A percentile compares a stretch with the other conserved stretches of the same genome.
phyloP scores from a whole-genome alignment of 345 rosid genomes.

The Geranium brycei region DNA sequence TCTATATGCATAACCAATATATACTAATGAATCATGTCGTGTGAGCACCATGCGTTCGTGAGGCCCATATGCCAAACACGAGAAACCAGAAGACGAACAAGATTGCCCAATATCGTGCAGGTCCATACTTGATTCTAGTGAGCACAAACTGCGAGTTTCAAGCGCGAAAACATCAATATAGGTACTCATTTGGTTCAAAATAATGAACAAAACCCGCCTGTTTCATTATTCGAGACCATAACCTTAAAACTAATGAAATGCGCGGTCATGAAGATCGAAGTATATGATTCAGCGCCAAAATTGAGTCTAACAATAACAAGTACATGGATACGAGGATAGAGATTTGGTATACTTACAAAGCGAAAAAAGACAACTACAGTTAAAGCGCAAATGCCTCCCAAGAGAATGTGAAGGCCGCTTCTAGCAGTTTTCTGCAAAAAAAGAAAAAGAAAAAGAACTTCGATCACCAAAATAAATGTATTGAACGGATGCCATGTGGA shows the following conservation, averaged over 20 bases:
- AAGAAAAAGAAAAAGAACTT: constrained; percentile 11
- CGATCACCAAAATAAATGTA: neutral
- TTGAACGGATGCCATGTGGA: no score
- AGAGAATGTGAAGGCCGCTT: constrained; percentile 87
- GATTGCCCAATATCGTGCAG: constrained; percentile 97
- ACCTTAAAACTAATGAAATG: no score
- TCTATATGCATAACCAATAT: constrained; percentile 12
- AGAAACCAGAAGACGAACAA: constrained; percentile 97
- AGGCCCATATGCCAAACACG: constrained; percentile 93
- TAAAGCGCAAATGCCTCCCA: constrained; percentile 83
- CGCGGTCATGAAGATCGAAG: neutral
- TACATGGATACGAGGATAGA: neutral
- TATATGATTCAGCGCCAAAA: neutral
- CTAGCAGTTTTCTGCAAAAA: constrained; percentile 66
- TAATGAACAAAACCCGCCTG: no score
- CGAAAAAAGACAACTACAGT: constrained; percentile 85
- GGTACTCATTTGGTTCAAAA: neutral
- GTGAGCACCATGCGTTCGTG: constrained; percentile 54
- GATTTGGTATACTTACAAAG: constrained; percentile 46
- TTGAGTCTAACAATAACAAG: neutral
- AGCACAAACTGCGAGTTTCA: constrained; percentile 69
- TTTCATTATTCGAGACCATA: no score
- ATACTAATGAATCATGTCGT: constrained; percentile 20
- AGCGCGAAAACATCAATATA: neutral
- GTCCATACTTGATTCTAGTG: constrained; percentile 90